Evolutionary conservation across 352 stramenopile species (phyloP), one percentile per base, ranked within the genome.

Genomic region (Pythium folliculosum): DNA sequence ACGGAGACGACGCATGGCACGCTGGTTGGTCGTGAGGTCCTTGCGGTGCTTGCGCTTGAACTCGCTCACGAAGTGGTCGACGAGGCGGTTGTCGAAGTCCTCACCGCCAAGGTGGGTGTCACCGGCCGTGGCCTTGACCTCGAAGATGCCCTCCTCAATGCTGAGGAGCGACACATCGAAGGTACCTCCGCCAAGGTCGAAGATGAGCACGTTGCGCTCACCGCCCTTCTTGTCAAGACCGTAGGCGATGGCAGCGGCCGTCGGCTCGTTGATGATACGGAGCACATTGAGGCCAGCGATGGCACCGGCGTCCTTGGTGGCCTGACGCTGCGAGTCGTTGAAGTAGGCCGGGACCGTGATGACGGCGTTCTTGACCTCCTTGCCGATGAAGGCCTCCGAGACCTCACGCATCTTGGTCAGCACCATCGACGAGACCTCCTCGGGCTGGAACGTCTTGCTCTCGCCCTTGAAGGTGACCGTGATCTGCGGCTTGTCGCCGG

Each of bases 91-190:
- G 73, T 99, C 96, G 65, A 99, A 98, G 77, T 98, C 94, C 62
- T 97, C 92, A 43, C 93, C 94, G 19, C 93, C 93, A 56, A 98
- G 74, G 60, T 97, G 90, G 25, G 93, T 98, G 75, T 99, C 95
- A 67, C 96, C 95, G 38, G 85, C 90, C 9, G 96, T 99, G 47
- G 94, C 92, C 80, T 97, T 97, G 53, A 99, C 98, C 77, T 99
- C 97, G 72, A 99, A 99, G 19, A 99, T 89, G 72, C 97, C 98
- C 59, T 96, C 97, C 60, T 99, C 97, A 14, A 63, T 54, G 2
- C 16, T 25, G 1, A 63, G 27, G 1, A 63, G 23, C 17, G 30
- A 19, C 23, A 63, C 22, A 22, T 63, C 57, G 44, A 63, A 43
- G 9, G 21, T 40, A 13, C 43, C 55, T 14, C 55, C 55, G 30